Conservation (phyloP, 257 asterid species). For the Pogostemon cablin region DNA sequence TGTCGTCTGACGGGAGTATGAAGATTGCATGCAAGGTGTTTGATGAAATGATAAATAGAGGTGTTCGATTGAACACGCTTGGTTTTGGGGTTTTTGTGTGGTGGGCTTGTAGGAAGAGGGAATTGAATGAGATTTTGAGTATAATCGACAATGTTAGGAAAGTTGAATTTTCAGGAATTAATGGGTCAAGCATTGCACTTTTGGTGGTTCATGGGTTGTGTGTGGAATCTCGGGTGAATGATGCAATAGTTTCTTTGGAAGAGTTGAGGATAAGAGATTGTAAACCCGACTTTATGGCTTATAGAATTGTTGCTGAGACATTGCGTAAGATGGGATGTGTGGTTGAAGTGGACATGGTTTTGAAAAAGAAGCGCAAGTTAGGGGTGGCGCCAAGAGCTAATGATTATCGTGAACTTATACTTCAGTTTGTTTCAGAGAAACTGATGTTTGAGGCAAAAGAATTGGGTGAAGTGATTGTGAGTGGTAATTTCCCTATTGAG, state of each 20-base stretch:
- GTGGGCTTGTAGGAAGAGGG: conserved; percentile 58
- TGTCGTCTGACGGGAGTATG: conserved; percentile 61
- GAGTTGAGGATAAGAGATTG: conserved; percentile 74
- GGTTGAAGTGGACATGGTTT: conserved; percentile 54
- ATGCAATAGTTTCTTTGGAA: conserved; percentile 58
- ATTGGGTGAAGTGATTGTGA: conserved; percentile 70
- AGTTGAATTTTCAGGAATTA: conserved; percentile 48
- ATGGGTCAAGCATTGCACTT: conserved; percentile 68
- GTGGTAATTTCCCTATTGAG: conserved; percentile 80
- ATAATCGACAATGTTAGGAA: conserved; percentile 59
- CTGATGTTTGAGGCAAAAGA: conserved; percentile 65
- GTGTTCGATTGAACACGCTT: conserved; percentile 55
- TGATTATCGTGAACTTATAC: conserved; percentile 62
- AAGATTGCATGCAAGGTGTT: conserved; percentile 56
- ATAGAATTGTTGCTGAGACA: conserved; percentile 79
- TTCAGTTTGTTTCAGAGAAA: conserved; percentile 63
- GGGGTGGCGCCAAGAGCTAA: conserved; percentile 83
- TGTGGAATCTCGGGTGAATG: conserved; percentile 41
- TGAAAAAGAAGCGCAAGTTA: conserved; percentile 86
- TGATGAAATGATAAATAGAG: conserved; percentile 64
- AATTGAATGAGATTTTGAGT: conserved; percentile 44
- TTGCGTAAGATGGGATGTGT: conserved; percentile 52
- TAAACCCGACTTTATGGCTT: conserved; percentile 91
- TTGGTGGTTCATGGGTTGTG: conserved; percentile 77
- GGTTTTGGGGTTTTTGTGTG: conserved; percentile 88